Base-by-base conservation (phyloP, 192 early-diverging fungal species). In the Spinellus fusiger region DNA sequence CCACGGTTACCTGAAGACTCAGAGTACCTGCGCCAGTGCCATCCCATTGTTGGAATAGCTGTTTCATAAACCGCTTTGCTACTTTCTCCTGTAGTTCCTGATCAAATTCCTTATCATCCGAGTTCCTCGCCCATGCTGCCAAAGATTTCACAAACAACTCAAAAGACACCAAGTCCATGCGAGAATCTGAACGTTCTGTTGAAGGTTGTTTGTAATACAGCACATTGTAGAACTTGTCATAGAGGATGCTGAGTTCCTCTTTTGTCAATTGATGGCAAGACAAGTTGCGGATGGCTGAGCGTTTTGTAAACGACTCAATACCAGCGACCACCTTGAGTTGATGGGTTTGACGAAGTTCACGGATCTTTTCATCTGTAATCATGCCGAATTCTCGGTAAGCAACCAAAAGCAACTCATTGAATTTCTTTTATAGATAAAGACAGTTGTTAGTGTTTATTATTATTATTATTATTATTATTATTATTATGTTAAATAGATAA, bases 301-400 rank as follows among this genome's bases (percentile, higher is more conserved):
- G 83, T 62, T 94, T 94, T 0, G 89, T 84, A 57, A 91, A 94
- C 31, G 84, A 81, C 69, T 90, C 88, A 47, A 94, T 78, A 5
- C 88, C 86, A 27, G 93, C 91, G 38, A 92, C 84, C 7, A 93
- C 89, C 57, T 85, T 86, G 49, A 92, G 76, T 73, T 92, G 87
- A 69, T 88, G 86, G 23, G 82, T 80, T 40, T 87, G 86, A 28
- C 93, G 82, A 49, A 90, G 69, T 58, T 91, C 88, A 12, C 77
- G 76, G 46, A 94, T 83, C 46, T 75, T 69, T 9, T 81, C 82
- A 44, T 84, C 75, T 1, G 86, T 90, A 38, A 94, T 83, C 50
- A 61, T 74, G 46, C 88, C 81, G 69, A 93, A 94, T 62, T 94
- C 93, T 37, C 86, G 85, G 66, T 91, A 93, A 1, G 91, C 89